Conservation (phyloP, 2,329 filamentous ascomycete genomes). For the Cladosporium oxysporum region DNA sequence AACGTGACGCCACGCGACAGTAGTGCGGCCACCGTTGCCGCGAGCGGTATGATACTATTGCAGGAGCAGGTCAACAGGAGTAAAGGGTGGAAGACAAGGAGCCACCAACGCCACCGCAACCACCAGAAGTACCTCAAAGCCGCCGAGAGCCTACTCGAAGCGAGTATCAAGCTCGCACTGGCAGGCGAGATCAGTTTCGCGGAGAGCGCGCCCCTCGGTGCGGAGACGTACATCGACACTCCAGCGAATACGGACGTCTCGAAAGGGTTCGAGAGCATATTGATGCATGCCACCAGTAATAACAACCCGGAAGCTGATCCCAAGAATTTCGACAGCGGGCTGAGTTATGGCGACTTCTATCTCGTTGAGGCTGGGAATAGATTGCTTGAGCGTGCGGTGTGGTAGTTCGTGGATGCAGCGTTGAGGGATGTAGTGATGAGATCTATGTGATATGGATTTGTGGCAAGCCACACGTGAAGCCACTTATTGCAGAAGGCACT, state of each 20-base stretch:
- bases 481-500: no score
- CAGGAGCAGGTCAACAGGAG: slow-evolving; percentile 23
- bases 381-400: slow-evolving; percentile 4
- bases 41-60: slow-evolving; percentile 23
- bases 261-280: slow-evolving; percentile 23
- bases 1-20: slow-evolving; percentile 25
- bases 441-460: not conserved
- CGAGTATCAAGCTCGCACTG: slow-evolving; percentile 20
- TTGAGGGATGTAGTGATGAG: not conserved
- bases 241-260: slow-evolving; percentile 22
- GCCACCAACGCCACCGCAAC: not conserved
- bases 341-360: slow-evolving; percentile 26
- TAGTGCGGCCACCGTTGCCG: slow-evolving; percentile 23
- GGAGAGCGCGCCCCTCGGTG: slow-evolving; percentile 24
- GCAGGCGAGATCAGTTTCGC: slow-evolving; percentile 24
- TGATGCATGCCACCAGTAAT: slow-evolving; percentile 27
- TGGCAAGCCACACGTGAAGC: no score
- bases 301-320: slow-evolving; percentile 24
- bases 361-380: slow-evolving; percentile 24
- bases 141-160: slow-evolving; percentile 17
- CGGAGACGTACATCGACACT: slow-evolving; percentile 21
- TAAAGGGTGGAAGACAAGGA: not conserved
- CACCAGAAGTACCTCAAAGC: slow-evolving; percentile 20
- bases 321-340: slow-evolving; percentile 23
- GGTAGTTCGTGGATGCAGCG: not conserved